phyloP scores from a whole-genome alignment of 345 rosid species.

The Pistacia integerrima region DNA sequence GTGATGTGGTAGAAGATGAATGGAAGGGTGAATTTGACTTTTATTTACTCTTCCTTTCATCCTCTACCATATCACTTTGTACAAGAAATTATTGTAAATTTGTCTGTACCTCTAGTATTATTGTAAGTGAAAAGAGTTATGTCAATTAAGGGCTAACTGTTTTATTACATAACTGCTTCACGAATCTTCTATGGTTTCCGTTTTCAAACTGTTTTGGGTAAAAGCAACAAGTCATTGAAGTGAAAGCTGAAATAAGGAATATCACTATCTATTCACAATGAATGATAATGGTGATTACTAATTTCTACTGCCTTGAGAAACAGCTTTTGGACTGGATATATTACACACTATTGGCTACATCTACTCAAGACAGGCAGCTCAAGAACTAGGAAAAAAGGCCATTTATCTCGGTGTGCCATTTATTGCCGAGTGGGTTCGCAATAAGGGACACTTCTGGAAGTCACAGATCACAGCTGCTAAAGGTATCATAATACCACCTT shows the following conservation, averaged over 20 bases:
- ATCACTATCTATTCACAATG: background rate
- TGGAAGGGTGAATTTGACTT: no score
- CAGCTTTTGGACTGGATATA: slow-evolving; percentile 63
- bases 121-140: background rate
- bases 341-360: slow-evolving; percentile 61
- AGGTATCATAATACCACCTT: slow-evolving; percentile 34
- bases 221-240: background rate
- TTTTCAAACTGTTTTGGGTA: no score
- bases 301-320: slow-evolving; percentile 9
- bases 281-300: background rate
- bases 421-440: slow-evolving; percentile 69
- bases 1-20: no score
- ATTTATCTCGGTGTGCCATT: slow-evolving; percentile 71
- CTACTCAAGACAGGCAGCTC: slow-evolving; percentile 67
- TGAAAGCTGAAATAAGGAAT: background rate
- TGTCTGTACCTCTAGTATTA: no score
- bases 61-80: no score
- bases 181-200: background rate
- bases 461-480: slow-evolving; percentile 79
- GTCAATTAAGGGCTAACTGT: background rate
- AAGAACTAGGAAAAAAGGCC: slow-evolving; percentile 75
- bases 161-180: background rate
- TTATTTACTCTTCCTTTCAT: no score
- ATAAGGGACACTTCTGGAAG: slow-evolving; percentile 73
- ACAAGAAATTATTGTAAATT: no score